Evolutionary conservation across 2,329 filamentous ascomycete genomes (phyloP).

Genomic region (Cercospora zeina): DNA sequence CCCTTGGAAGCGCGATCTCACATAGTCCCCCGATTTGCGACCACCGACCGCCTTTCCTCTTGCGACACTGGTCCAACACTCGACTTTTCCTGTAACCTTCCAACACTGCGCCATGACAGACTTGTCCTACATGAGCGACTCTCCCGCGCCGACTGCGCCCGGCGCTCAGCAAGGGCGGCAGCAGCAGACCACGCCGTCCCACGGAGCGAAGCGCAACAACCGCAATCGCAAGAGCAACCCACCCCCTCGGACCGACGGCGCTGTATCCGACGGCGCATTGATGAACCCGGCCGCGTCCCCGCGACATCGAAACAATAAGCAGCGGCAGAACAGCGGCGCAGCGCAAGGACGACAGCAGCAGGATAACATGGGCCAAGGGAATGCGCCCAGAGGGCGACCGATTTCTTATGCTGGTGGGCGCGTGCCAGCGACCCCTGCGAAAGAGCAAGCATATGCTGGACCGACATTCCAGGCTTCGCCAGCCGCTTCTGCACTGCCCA

Average conservation of each 20-base stretch:
- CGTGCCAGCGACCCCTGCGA: constrained; percentile 45
- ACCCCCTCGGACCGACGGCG: constrained; percentile 30
- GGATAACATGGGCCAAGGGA: constrained; percentile 27
- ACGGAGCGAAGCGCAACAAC: constrained; percentile 32
- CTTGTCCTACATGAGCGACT: constrained; percentile 21
- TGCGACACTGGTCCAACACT: constrained; percentile 10
- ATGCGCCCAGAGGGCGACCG: constrained; percentile 39
- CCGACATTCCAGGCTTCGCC: constrained; percentile 95
- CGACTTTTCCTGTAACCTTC: constrained; percentile 16
- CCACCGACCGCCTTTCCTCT: constrained; percentile 17
- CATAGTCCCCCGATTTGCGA: constrained; percentile 13
- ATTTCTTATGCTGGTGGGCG: constrained; percentile 46
- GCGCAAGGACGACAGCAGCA: constrained; percentile 25
- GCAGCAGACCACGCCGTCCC: constrained; percentile 31
- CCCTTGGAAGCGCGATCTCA: constrained; percentile 29
- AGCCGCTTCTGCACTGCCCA: constrained; percentile 82
- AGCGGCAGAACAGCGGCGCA: constrained; percentile 28
- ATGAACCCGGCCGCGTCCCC: constrained; percentile 30
- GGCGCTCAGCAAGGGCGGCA: constrained; percentile 17
- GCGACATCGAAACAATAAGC: constrained; percentile 29
- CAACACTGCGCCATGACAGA: constrained; percentile 25
- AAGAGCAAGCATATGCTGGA: constrained; percentile 73
- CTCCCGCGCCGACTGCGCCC: constrained; percentile 19
- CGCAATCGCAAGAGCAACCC: constrained; percentile 38
- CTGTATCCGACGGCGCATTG: constrained; percentile 35